These are phyloP conservation scores for Solanum dulcamara DNA, from an alignment of 257 asterid species.

Conservation along the genomic window DNA sequence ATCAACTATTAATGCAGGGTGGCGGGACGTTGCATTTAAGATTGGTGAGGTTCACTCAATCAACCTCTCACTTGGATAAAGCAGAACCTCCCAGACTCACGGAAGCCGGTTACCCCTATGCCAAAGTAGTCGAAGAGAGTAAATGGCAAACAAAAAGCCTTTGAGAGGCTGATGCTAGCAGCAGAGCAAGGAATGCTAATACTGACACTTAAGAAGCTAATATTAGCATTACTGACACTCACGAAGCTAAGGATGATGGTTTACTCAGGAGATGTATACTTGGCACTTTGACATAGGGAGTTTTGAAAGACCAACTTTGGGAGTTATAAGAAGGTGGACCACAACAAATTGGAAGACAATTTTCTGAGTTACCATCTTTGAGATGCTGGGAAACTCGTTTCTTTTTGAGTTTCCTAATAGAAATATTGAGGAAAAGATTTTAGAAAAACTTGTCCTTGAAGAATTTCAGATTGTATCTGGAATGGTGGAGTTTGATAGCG, in stretches of 20 bases:
- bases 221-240: background rate
- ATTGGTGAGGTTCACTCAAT: background rate
- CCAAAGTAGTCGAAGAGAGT: background rate
- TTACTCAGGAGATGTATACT: background rate
- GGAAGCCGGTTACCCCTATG: background rate
- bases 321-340: background rate
- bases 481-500: background rate
- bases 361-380: background rate
- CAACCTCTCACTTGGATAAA: background rate
- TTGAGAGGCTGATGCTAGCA: background rate
- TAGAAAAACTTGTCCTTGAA: background rate
- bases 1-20: background rate
- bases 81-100: background rate
- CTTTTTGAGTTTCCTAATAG: background rate
- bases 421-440: background rate
- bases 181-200: background rate
- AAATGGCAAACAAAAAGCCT: background rate
- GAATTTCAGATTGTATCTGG: background rate
- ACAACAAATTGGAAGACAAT: background rate
- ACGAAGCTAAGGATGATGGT: background rate
- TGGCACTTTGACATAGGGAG: background rate
- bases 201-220: too few relatives aligned
- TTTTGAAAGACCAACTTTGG: background rate
- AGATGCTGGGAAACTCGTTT: background rate
- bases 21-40: background rate